Evolutionary conservation across 495 filamentous ascomycete genomes (phyloP).

Genomic region (Lasiosphaeria miniovina): DNA sequence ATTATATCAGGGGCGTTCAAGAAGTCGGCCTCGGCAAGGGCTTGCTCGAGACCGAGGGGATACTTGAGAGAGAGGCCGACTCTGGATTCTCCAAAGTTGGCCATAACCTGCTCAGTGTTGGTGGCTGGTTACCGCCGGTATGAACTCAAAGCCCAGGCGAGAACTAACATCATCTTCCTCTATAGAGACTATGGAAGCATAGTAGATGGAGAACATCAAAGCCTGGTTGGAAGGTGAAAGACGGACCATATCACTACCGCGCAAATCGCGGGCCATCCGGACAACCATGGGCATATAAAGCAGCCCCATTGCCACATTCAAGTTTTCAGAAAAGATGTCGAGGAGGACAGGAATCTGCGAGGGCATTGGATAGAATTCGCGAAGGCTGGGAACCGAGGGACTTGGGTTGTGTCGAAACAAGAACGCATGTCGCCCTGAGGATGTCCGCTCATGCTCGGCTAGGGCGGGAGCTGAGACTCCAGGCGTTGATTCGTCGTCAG

Average conservation of each 20-base stretch:
- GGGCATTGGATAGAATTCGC: conserved; percentile 48
- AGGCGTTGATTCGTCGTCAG: conserved; percentile 36
- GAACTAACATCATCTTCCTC: conserved; percentile 51
- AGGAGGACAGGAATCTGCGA: conserved; percentile 53
- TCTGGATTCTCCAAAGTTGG: conserved; percentile 51
- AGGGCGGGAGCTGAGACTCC: conserved; percentile 28
- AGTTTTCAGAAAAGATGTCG: conserved; percentile 51
- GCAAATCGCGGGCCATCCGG: conserved; percentile 41
- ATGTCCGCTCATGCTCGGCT: conserved; percentile 36
- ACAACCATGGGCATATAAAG: conserved; percentile 53
- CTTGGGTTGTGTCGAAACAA: conserved; percentile 49
- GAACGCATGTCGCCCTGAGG: conserved; percentile 53
- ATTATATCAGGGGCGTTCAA: conserved; percentile 39
- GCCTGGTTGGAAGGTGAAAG: conserved; percentile 50
- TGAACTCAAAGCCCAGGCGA: conserved; percentile 14
- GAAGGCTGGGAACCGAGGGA: conserved; percentile 30
- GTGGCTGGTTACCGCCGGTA: background rate
- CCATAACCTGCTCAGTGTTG: conserved; percentile 30
- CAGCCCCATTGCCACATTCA: conserved; percentile 47
- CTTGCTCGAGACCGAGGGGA: conserved; percentile 52
- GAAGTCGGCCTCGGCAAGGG: conserved; percentile 55
- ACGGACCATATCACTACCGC: conserved; percentile 24
- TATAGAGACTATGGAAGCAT: conserved; percentile 56
- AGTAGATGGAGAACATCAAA: conserved; percentile 60
- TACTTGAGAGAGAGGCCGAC: conserved; percentile 50